A percentile compares a stretch with the other conserved stretches of the same genome.
Evolutionary conservation across 2,329 filamentous ascomycete species (phyloP).

Genomic region (Ascocoryne sarcoides): DNA sequence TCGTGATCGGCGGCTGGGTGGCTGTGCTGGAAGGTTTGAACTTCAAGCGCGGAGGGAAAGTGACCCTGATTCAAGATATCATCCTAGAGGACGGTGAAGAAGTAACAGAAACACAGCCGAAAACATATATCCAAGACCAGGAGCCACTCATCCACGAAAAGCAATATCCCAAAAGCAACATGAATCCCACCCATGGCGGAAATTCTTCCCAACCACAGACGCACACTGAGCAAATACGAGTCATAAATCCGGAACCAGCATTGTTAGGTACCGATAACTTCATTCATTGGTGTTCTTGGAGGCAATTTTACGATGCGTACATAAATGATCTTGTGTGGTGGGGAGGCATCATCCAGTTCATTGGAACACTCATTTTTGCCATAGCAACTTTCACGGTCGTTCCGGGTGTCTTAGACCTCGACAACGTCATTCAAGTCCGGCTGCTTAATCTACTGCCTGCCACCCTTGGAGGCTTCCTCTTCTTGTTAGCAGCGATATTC

Average conservation of each 20-base stretch:
- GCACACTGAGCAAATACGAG: background rate
- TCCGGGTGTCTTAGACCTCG: constrained; percentile 13
- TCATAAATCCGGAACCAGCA: constrained; percentile 5
- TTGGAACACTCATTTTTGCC: constrained; percentile 17
- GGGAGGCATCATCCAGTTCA: constrained; percentile 10
- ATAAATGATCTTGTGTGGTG: constrained; percentile 9
- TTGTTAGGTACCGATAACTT: constrained; percentile 12
- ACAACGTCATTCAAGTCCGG: constrained; percentile 5
- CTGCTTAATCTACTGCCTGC: constrained; percentile 14
- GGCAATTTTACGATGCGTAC: constrained; percentile 9
- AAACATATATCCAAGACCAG: too few relatives aligned
- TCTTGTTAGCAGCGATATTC: constrained; percentile 8
- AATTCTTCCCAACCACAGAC: constrained; percentile 2
- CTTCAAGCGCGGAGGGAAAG: constrained; percentile 9
- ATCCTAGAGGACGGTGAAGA: constrained; percentile 2
- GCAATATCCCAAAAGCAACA: background rate
- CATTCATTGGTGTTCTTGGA: constrained; percentile 11
- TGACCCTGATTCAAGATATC: constrained; percentile 9
- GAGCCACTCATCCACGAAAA: too few relatives aligned
- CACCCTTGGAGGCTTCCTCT: constrained; percentile 17
- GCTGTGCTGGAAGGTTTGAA: constrained; percentile 18
- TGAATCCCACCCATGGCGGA: background rate
- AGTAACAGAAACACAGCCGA: too few relatives aligned
- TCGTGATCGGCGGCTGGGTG: constrained; percentile 14
- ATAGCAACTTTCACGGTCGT: constrained; percentile 13